phyloP scores from a whole-genome alignment of 2,329 filamentous ascomycete species.

The Neofusicoccum cordaticola region DNA sequence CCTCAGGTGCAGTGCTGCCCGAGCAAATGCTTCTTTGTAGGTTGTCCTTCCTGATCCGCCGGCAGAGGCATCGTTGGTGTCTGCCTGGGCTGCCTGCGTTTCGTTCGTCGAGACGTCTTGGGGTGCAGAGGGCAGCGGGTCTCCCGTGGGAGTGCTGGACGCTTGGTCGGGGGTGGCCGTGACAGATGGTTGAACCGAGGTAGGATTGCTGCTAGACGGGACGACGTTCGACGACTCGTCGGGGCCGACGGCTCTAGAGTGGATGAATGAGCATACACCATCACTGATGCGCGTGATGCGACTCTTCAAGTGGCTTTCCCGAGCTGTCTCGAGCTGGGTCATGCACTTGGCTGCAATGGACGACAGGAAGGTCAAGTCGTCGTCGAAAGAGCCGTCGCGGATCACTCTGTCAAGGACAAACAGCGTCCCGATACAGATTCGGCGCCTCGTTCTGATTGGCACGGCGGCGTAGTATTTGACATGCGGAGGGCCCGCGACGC shows the following conservation, averaged over 20 bases:
- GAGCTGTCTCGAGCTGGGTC: conserved; percentile 19
- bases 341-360: conserved; percentile 19
- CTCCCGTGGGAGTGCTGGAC: neutral
- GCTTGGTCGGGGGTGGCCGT: neutral
- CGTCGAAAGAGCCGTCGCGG: neutral
- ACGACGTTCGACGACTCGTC: neutral
- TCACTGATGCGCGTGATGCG: conserved; percentile 12
- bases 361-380: conserved; percentile 15
- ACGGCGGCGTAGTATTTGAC: conserved; percentile 18
- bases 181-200: too few species aligned
- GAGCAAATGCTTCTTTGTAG: conserved; percentile 21
- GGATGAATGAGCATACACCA: conserved; percentile 9
- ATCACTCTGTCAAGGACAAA: conserved; percentile 18
- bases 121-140: neutral
- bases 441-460: conserved; percentile 17
- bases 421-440: conserved; percentile 20
- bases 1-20: conserved; percentile 20
- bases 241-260: neutral
- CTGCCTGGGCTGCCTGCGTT: neutral
- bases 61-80: neutral
- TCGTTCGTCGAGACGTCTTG: neutral
- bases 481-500: conserved; percentile 6
- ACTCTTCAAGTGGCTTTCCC: conserved; percentile 16
- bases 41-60: conserved; percentile 13
- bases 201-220: neutral